phyloP scores from a whole-genome alignment of 2,329 filamentous ascomycete genomes.

The Colletotrichum lindemuthianum region DNA sequence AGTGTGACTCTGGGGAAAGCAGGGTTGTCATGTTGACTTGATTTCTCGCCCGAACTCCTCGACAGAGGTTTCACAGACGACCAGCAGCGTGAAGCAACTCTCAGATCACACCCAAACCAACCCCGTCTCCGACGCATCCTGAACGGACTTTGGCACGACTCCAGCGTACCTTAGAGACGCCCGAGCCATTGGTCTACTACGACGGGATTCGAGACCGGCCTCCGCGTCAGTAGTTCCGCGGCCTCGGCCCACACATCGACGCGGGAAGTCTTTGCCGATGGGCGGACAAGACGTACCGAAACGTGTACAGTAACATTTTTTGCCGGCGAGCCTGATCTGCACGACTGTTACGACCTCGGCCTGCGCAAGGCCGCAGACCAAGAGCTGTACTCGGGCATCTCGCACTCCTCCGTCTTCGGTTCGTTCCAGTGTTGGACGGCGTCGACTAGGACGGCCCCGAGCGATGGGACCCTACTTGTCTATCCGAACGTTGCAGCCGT shows the following conservation, averaged over 20 bases:
- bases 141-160: conserved; percentile 52
- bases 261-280: conserved; percentile 54
- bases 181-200: conserved; percentile 51
- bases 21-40: not conserved
- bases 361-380: conserved; percentile 47
- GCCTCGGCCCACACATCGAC: conserved; percentile 56
- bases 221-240: conserved; percentile 49
- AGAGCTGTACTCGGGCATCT: conserved; percentile 46
- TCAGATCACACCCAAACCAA: conserved; percentile 50
- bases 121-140: conserved; percentile 48
- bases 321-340: conserved; percentile 46
- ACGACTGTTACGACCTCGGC: conserved; percentile 51
- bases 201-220: conserved; percentile 51
- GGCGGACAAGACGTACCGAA: conserved; percentile 50
- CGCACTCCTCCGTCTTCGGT: conserved; percentile 51
- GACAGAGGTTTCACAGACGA: conserved; percentile 36
- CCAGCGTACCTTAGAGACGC: conserved; percentile 37
- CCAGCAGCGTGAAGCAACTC: conserved; percentile 42
- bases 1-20: not conserved
- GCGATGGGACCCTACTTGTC: conserved; percentile 51
- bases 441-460: conserved; percentile 46
- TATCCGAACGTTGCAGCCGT: conserved; percentile 49
- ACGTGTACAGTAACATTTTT: conserved; percentile 50
- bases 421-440: conserved; percentile 57
- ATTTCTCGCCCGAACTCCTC: conserved; percentile 38